These are phyloP conservation scores for Porcisia hertigi DNA, from an alignment of 208 protist genomes.

Conservation along the genomic window DNA sequence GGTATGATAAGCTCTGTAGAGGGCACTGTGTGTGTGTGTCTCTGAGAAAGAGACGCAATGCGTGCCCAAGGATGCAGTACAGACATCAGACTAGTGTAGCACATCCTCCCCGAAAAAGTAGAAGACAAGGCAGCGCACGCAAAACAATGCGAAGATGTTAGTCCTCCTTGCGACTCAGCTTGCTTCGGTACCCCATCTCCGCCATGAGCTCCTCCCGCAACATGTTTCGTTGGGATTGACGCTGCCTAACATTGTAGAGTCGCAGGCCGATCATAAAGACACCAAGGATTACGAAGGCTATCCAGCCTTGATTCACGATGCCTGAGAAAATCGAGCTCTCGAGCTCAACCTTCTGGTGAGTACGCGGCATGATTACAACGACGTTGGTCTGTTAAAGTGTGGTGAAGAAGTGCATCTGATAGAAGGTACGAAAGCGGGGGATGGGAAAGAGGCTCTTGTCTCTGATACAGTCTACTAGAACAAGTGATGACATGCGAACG, in stretches of 20 bases:
- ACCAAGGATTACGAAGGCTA: slow-evolving; percentile 75
- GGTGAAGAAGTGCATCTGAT: not conserved
- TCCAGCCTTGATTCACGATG: slow-evolving; percentile 68
- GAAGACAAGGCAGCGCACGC: not conserved
- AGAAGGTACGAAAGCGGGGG: not conserved
- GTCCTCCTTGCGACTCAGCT: slow-evolving; percentile 26
- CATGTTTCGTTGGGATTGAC: slow-evolving; percentile 51
- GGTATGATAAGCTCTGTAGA: too few relatives aligned
- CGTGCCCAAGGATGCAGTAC: not conserved
- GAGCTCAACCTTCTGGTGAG: slow-evolving; percentile 24
- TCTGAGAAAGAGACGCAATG: not conserved
- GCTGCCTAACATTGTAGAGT: slow-evolving; percentile 80
- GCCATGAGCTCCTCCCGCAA: slow-evolving; percentile 67
- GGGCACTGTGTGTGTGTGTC: not conserved
- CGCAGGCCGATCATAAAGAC: slow-evolving; percentile 74
- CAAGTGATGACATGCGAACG: not conserved
- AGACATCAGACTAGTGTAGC: not conserved
- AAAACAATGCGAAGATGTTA: not conserved
- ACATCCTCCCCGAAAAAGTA: not conserved
- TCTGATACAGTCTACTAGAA: not conserved
- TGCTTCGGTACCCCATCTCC: slow-evolving; percentile 50
- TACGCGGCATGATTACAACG: slow-evolving; percentile 27
- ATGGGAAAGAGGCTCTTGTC: not conserved
- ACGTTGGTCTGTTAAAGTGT: not conserved
- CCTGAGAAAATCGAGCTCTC: slow-evolving; percentile 40